A percentile compares a stretch with the other conserved stretches of the same genome.
phyloP scores from a whole-genome alignment of 2,329 filamentous ascomycete genomes.

The Pseudogymnoascus sp. region DNA sequence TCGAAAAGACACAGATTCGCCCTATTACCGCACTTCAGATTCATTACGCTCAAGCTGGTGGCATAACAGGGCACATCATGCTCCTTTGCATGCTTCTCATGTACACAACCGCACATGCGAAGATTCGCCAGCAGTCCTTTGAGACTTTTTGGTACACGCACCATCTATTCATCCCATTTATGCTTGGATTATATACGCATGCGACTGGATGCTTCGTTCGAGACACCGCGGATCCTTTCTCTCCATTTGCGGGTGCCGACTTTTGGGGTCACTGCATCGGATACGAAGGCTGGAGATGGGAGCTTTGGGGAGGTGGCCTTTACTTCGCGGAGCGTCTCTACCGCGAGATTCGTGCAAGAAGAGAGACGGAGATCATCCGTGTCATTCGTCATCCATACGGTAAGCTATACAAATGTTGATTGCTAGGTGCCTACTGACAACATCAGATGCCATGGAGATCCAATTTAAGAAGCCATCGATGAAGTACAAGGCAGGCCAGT shows the following conservation, averaged over 20 bases:
- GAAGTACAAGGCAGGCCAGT: conserved; percentile 97
- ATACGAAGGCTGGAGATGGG: conserved; percentile 96
- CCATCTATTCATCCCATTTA: conserved; percentile 94
- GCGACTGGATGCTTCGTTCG: conserved; percentile 95
- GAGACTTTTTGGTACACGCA: conserved; percentile 99
- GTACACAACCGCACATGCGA: conserved; percentile 89
- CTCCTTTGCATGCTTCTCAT: conserved; percentile 98
- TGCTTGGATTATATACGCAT: conserved; percentile 90
- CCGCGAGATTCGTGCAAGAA: conserved; percentile 77
- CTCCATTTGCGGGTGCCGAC: conserved; percentile 70
- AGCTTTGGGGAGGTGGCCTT: conserved; percentile 74
- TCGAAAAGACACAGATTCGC: conserved; percentile 77
- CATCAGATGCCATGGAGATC: conserved; percentile 81
- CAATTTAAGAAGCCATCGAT: conserved; percentile 95
- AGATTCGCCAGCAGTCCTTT: conserved; percentile 92
- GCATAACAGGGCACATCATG: conserved; percentile 96
- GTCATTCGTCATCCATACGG: conserved; percentile 94
- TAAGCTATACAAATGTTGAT: conserved; percentile 34
- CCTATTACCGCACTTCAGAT: conserved; percentile 77
- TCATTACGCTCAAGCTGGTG: conserved; percentile 81
- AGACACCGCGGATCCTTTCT: conserved; percentile 62
- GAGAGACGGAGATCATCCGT: conserved; percentile 81
- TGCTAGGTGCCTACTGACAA: conserved; percentile 20
- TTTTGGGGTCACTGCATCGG: conserved; percentile 95
- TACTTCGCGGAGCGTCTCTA: conserved; percentile 86